A percentile compares a stretch with the other conserved stretches of the same genome.
Evolutionary conservation across 2,329 filamentous ascomycete genomes (phyloP).

Genomic region (Periglandula ipomoeae): DNA sequence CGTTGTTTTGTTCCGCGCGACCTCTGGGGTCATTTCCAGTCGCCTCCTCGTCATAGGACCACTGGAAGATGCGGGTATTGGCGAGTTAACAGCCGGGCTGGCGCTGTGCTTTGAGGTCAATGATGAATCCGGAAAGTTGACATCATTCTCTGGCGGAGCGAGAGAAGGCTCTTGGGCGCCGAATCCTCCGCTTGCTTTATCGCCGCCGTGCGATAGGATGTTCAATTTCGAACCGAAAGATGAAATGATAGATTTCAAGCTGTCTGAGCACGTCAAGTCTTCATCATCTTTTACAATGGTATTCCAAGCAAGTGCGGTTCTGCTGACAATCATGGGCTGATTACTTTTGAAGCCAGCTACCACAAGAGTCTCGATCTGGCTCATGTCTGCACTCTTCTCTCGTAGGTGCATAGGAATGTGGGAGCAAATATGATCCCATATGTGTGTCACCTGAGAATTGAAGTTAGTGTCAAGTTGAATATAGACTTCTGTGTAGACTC

Average conservation of each 20-base stretch:
- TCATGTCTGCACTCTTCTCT: constrained; percentile 36
- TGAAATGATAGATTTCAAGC: constrained; percentile 52
- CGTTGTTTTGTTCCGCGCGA: constrained; percentile 13
- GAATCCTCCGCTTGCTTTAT: constrained; percentile 27
- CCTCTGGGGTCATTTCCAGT: constrained; percentile 19
- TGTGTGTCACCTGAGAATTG: not conserved
- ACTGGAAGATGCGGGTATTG: constrained; percentile 12
- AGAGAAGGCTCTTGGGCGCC: constrained; percentile 32
- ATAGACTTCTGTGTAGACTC: not conserved
- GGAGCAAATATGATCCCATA: constrained; percentile 42
- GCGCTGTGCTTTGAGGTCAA: constrained; percentile 17
- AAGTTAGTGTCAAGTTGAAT: constrained; percentile 17
- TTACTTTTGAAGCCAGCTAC: constrained; percentile 49
- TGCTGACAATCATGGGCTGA: constrained; percentile 44
- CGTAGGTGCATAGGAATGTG: constrained; percentile 26
- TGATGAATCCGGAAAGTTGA: constrained; percentile 22
- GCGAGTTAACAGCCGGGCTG: constrained; percentile 9
- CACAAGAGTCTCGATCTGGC: constrained; percentile 44
- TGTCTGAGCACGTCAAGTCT: constrained; percentile 53
- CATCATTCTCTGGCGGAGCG: constrained; percentile 40
- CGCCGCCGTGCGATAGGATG: constrained; percentile 35
- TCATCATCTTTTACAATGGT: constrained; percentile 52
- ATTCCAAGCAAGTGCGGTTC: constrained; percentile 55
- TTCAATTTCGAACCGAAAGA: constrained; percentile 47
- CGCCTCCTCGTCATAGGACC: constrained; percentile 16